phyloP scores from a whole-genome alignment of 768 basidiomycete species.

The Hericium erinaceus region DNA sequence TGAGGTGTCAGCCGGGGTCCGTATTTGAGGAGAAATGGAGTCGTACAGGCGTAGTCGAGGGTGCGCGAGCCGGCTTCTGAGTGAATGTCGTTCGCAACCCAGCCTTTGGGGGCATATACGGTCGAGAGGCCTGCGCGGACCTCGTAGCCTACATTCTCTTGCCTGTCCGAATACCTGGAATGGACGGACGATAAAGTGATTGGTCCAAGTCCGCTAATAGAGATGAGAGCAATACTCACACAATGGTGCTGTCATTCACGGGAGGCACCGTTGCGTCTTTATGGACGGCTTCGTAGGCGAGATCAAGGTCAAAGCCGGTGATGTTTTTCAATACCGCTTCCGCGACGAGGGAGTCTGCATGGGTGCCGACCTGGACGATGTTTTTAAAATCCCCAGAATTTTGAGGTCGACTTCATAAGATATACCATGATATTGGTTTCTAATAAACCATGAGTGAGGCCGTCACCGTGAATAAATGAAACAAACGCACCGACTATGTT shows the following conservation, averaged over 20 bases:
- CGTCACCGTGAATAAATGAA: background rate
- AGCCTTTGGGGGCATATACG: constrained; percentile 56
- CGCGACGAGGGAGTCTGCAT: constrained; percentile 70
- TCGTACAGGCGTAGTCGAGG: constrained; percentile 63
- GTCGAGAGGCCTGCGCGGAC: constrained; percentile 70
- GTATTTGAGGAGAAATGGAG: background rate
- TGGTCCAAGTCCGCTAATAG: background rate
- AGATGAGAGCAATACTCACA: constrained; percentile 26
- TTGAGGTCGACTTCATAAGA: background rate
- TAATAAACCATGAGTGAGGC: background rate
- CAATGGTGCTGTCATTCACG: constrained; percentile 38
- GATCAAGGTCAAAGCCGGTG: constrained; percentile 48
- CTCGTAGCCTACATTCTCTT: constrained; percentile 76
- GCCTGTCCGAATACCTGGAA: constrained; percentile 55
- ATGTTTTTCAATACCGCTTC: constrained; percentile 64
- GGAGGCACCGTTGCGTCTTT: constrained; percentile 67
- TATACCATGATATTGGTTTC: constrained; percentile 80
- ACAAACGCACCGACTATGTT: constrained; percentile 52
- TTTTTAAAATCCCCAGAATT: background rate
- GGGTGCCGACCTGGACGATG: constrained; percentile 50
- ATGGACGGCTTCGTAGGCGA: constrained; percentile 66
- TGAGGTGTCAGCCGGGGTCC: background rate
- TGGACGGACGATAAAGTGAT: background rate
- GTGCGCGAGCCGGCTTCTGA: constrained; percentile 75
- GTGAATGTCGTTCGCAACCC: constrained; percentile 73